Conservation (phyloP, 306 rosid genomes). For the Prosopis cineraria region DNA sequence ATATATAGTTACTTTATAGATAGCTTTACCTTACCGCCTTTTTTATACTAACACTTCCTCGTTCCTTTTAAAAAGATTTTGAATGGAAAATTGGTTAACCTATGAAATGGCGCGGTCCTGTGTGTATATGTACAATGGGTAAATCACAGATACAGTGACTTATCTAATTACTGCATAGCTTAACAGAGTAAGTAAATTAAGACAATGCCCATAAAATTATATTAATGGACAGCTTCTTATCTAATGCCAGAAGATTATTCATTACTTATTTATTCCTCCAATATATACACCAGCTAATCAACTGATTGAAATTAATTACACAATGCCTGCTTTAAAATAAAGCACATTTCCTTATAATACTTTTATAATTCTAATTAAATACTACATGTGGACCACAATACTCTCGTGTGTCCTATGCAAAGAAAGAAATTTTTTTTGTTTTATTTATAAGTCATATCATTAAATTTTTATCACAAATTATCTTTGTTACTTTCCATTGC, state of each 20-base stretch:
- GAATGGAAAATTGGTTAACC: not conserved
- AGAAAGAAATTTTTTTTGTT: too few relatives aligned
- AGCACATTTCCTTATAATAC: constrained; percentile 5
- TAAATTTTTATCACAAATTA: too few relatives aligned
- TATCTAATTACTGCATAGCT: not conserved
- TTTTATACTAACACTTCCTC: constrained; percentile 31
- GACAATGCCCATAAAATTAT: not conserved
- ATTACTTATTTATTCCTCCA: not conserved
- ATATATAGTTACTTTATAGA: constrained; percentile 22
- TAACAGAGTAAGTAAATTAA: not conserved
- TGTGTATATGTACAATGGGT: not conserved
- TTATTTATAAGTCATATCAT: too few relatives aligned
- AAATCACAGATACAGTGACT: not conserved
- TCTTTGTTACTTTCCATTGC: too few relatives aligned
- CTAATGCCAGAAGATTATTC: not conserved
- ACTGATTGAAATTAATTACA: not conserved
- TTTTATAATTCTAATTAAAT: not conserved
- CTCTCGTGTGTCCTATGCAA: too few relatives aligned
- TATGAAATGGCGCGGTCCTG: not conserved
- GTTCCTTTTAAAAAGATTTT: constrained; percentile 28
- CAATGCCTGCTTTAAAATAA: not conserved
- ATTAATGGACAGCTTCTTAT: not conserved
- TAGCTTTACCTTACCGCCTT: constrained; percentile 33
- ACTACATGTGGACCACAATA: too few relatives aligned
- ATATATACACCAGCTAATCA: not conserved